A percentile compares a stretch with the other conserved stretches of the same genome.
These are phyloP conservation scores for Mortierella sp. DNA, from an alignment of 371 early-diverging fungal species.

Conservation along the genomic window DNA sequence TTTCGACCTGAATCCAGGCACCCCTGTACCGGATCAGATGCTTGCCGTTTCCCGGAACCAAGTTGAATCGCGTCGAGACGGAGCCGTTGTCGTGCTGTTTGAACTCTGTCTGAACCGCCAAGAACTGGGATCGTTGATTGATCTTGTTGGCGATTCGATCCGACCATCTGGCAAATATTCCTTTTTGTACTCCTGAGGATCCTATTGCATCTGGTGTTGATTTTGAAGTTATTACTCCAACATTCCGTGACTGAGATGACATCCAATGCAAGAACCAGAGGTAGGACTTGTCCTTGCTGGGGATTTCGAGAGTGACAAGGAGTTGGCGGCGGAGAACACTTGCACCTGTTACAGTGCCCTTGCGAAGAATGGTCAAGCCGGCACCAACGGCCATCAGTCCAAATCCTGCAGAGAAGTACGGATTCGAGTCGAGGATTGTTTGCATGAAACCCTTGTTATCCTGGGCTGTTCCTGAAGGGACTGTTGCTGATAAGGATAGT, in stretches of 20 bases:
- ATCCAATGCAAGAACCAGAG: constrained; percentile 96
- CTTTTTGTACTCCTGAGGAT: constrained; percentile 16
- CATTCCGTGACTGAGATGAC: constrained; percentile 69
- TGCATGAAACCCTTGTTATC: constrained; percentile 16
- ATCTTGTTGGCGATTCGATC: constrained; percentile 51
- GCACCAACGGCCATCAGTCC: constrained; percentile 94
- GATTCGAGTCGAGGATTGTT: constrained; percentile 66
- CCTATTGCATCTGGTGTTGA: background rate
- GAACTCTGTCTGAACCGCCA: constrained; percentile 90
- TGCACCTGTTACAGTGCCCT: constrained; percentile 76
- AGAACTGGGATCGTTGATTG: constrained; percentile 68
- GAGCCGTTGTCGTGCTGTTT: constrained; percentile 93
- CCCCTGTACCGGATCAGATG: constrained; percentile 87
- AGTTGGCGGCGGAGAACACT: constrained; percentile 79
- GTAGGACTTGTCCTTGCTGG: constrained; percentile 92
- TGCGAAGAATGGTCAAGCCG: constrained; percentile 81
- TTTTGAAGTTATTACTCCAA: background rate
- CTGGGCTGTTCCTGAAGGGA: no score
- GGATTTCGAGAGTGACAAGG: constrained; percentile 94
- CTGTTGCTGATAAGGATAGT: no score
- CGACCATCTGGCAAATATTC: constrained; percentile 45
- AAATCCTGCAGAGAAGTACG: constrained; percentile 95
- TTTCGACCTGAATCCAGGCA: constrained; percentile 90
- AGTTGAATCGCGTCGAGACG: constrained; percentile 81
- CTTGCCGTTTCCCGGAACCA: constrained; percentile 94